Evolutionary conservation across 2,329 filamentous ascomycete genomes (phyloP).

Genomic region (Triangularia verruculosa): DNA sequence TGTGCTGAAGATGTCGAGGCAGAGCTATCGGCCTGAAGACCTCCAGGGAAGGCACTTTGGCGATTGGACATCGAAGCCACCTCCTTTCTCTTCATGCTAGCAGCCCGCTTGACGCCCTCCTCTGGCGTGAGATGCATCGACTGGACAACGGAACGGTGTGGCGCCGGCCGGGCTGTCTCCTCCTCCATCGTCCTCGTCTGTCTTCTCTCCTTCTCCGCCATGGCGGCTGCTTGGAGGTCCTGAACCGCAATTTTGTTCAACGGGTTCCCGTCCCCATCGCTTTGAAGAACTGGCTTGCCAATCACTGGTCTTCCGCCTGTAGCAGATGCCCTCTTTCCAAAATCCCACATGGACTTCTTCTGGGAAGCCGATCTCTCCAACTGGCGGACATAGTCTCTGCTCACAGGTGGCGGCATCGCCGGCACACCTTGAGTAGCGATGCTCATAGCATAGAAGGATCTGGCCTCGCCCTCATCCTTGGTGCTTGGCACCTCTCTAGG

Average conservation of each 20-base stretch:
- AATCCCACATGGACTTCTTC: constrained; percentile 32
- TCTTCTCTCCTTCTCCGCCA: constrained; percentile 45
- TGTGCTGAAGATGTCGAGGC: constrained; percentile 47
- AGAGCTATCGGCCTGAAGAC: constrained; percentile 29
- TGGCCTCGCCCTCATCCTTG: constrained; percentile 27
- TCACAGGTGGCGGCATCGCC: constrained; percentile 41
- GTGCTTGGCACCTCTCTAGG: constrained; percentile 31
- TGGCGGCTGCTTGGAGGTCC: constrained; percentile 48
- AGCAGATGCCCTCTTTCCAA: constrained; percentile 26
- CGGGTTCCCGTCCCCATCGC: constrained; percentile 38
- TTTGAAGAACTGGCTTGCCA: constrained; percentile 47
- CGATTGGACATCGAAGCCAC: constrained; percentile 30
- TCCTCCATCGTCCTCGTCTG: constrained; percentile 34
- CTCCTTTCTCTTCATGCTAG: constrained; percentile 39
- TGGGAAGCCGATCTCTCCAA: constrained; percentile 18
- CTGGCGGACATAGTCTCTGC: constrained; percentile 26
- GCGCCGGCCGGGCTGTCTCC: constrained; percentile 33
- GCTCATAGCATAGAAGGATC: constrained; percentile 31
- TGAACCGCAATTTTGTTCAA: constrained; percentile 47
- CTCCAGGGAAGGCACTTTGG: constrained; percentile 23
- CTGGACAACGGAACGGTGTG: constrained; percentile 36
- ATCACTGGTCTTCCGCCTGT: constrained; percentile 43
- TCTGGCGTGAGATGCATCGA: constrained; percentile 35
- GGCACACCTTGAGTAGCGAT: constrained; percentile 40
- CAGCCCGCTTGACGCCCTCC: constrained; percentile 35